Conservation (phyloP, 805 yeast species). For the Sporopachydermia lactativora region DNA sequence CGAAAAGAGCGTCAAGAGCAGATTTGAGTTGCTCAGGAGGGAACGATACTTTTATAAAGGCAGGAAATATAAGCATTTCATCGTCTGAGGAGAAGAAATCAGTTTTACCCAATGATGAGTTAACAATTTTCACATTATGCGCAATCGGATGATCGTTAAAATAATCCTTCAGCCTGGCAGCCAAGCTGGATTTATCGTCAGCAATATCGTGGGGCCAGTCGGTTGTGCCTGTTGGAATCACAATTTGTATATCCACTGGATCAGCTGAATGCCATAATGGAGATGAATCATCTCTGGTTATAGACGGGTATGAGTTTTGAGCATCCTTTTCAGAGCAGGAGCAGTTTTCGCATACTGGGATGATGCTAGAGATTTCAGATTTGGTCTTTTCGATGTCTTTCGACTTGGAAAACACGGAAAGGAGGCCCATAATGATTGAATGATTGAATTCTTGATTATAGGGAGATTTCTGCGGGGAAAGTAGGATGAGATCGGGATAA, state of each 20-base stretch:
- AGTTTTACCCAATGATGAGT: neutral
- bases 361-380: neutral
- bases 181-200: constrained; percentile 31
- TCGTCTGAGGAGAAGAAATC: neutral
- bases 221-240: constrained; percentile 70
- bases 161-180: constrained; percentile 26
- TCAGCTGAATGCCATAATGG: constrained; percentile 60
- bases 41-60: neutral
- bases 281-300: constrained; percentile 28
- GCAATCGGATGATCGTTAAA: constrained; percentile 13
- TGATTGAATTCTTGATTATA: too few relatives aligned
- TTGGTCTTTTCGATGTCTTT: too few relatives aligned
- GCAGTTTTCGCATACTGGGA: neutral
- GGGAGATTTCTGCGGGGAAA: too few relatives aligned
- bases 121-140: neutral
- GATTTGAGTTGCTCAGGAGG: neutral
- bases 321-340: neutral
- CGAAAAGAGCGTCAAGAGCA: neutral
- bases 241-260: constrained; percentile 54
- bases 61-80: neutral
- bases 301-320: constrained; percentile 15
- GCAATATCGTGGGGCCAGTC: constrained; percentile 80
- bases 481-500: too few relatives aligned
- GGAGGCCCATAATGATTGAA: too few relatives aligned
- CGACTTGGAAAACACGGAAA: too few relatives aligned